Conservation (phyloP, 2,329 filamentous ascomycete species). For the Dendrostoma leiphaemia region DNA sequence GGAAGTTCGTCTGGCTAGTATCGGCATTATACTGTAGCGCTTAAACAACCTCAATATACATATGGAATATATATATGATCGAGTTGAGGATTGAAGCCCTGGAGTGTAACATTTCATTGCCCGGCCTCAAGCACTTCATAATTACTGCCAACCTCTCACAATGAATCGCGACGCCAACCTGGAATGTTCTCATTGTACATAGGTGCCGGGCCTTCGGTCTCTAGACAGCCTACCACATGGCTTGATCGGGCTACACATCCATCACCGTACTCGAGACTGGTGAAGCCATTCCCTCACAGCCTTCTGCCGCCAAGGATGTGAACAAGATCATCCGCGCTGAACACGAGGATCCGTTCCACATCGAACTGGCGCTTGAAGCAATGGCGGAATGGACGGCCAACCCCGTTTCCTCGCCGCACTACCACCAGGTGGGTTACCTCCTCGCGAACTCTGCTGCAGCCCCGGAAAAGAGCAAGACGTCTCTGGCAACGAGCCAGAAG, state of each 20-base stretch:
- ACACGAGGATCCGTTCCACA: conserved; percentile 57
- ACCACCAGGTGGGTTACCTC: conserved; percentile 44
- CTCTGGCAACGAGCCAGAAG: conserved; percentile 40
- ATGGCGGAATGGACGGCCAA: conserved; percentile 50
- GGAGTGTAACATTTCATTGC: background rate
- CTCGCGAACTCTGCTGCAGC: conserved; percentile 48
- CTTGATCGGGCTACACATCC: conserved; percentile 40
- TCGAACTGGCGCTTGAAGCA: conserved; percentile 47
- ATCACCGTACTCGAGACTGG: conserved; percentile 47
- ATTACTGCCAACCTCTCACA: background rate
- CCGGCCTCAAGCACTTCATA: background rate
- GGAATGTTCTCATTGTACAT: conserved; percentile 39
- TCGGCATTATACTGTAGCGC: no score
- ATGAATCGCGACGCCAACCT: background rate
- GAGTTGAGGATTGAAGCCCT: no score
- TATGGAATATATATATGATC: no score
- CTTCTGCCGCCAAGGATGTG: conserved; percentile 56
- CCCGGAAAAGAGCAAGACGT: conserved; percentile 44
- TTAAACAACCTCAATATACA: no score
- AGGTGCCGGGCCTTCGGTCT: conserved; percentile 50
- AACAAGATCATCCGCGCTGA: conserved; percentile 62
- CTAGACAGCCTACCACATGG: conserved; percentile 46
- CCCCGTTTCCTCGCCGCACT: conserved; percentile 52
- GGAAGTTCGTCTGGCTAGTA: no score
- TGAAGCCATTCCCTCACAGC: conserved; percentile 40